These are phyloP conservation scores for Solanum paucissectum DNA, from an alignment of 257 asterid genomes.

Conservation along the genomic window DNA sequence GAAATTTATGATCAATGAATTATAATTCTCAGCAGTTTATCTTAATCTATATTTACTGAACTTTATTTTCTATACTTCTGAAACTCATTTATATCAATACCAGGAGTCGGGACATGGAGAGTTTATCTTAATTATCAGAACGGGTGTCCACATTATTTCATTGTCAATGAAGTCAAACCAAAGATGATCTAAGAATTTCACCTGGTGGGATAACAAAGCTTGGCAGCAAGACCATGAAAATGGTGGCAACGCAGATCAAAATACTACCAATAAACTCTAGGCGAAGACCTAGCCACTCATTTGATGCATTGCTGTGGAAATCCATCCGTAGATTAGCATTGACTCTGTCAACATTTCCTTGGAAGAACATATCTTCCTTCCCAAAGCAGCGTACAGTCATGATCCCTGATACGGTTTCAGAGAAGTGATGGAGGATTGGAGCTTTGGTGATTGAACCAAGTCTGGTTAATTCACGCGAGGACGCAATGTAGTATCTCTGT, in stretches of 20 bases:
- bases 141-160: neutral
- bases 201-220: slow-evolving; percentile 50
- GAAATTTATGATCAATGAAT: neutral
- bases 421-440: slow-evolving; percentile 70
- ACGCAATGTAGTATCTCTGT: slow-evolving; percentile 50
- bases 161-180: neutral
- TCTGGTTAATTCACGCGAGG: slow-evolving; percentile 71
- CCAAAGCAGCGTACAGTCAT: slow-evolving; percentile 61
- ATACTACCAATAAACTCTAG: slow-evolving; percentile 60
- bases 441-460: slow-evolving; percentile 57
- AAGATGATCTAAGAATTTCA: slow-evolving; percentile 1
- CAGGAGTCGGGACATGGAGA: neutral
- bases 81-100: neutral
- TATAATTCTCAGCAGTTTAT: neutral
- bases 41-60: neutral
- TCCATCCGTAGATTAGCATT: slow-evolving; percentile 43
- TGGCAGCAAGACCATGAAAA: slow-evolving; percentile 49
- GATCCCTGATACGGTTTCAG: slow-evolving; percentile 58
- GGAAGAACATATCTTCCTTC: slow-evolving; percentile 34
- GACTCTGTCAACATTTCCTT: slow-evolving; percentile 41
- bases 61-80: neutral
- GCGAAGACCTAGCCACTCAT: slow-evolving; percentile 79
- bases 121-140: neutral
- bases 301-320: slow-evolving; percentile 58
- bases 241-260: slow-evolving; percentile 35